phyloP scores from a whole-genome alignment of 768 basidiomycete genomes.

The Lyophyllum decastes region DNA sequence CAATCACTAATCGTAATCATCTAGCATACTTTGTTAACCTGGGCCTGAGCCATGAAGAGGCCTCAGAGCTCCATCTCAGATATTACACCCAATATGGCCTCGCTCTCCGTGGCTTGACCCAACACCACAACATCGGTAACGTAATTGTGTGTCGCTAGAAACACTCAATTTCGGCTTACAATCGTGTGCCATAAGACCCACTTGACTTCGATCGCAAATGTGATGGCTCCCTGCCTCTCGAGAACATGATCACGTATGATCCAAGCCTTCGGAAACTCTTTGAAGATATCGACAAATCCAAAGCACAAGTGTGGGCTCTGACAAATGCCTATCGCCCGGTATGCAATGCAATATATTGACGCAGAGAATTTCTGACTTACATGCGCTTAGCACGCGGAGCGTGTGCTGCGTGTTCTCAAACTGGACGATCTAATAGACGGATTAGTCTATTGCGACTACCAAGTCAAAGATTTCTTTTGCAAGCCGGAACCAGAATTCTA shows the following conservation, averaged over 20 bases:
- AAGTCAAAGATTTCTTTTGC: constrained; percentile 64
- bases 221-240: constrained; percentile 81
- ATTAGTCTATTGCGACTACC: constrained; percentile 80
- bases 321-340: constrained; percentile 85
- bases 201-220: constrained; percentile 84
- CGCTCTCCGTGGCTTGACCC: constrained; percentile 74
- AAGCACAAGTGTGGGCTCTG: constrained; percentile 80
- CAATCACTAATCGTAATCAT: neutral
- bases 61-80: constrained; percentile 63
- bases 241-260: constrained; percentile 72
- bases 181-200: constrained; percentile 49
- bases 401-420: constrained; percentile 74
- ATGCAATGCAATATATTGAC: constrained; percentile 19
- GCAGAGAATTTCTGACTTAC: neutral
- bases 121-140: constrained; percentile 75
- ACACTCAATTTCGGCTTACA: neutral
- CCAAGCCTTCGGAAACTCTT: constrained; percentile 65
- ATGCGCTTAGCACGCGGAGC: constrained; percentile 66
- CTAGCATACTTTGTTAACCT: constrained; percentile 75
- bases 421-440: constrained; percentile 75
- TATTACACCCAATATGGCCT: constrained; percentile 86
- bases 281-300: constrained; percentile 76
- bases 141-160: constrained; percentile 11
- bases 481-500: constrained; percentile 83
- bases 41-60: constrained; percentile 68